Evolutionary conservation across 495 filamentous ascomycete genomes (phyloP).

Genomic region (Neurospora hispaniola): DNA sequence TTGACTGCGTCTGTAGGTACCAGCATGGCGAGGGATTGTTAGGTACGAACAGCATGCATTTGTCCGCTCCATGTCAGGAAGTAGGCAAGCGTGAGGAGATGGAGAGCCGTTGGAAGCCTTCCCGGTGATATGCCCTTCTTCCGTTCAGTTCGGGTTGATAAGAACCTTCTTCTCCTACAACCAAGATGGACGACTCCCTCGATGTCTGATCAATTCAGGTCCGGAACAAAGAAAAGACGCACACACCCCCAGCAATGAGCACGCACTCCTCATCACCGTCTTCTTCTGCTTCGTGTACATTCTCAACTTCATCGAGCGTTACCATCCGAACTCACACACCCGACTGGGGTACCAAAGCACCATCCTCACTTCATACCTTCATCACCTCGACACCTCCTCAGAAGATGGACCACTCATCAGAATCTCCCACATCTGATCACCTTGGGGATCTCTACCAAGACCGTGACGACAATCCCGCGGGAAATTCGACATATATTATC

Average conservation of each 20-base stretch:
- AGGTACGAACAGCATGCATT: not conserved
- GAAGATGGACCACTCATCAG: not conserved
- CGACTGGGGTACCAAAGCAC: not conserved
- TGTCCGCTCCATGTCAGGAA: not conserved
- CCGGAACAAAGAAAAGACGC: not conserved
- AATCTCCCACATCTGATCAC: not conserved
- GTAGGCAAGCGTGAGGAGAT: too few relatives aligned
- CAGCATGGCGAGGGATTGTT: not conserved
- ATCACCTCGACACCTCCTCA: not conserved
- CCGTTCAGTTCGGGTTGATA: not conserved
- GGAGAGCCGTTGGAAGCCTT: too few relatives aligned
- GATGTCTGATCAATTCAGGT: not conserved
- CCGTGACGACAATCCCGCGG: not conserved
- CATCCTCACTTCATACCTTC: not conserved
- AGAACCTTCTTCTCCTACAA: not conserved
- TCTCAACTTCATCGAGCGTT: not conserved
- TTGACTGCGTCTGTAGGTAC: not conserved
- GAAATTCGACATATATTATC: not conserved
- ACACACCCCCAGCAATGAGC: not conserved
- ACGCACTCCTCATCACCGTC: not conserved
- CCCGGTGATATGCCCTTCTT: not conserved
- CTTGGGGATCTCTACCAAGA: not conserved
- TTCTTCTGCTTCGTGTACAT: not conserved
- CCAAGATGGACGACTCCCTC: not conserved
- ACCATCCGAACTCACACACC: not conserved